phyloP scores from a whole-genome alignment of 306 rosid species.

The Rosa lucieae region DNA sequence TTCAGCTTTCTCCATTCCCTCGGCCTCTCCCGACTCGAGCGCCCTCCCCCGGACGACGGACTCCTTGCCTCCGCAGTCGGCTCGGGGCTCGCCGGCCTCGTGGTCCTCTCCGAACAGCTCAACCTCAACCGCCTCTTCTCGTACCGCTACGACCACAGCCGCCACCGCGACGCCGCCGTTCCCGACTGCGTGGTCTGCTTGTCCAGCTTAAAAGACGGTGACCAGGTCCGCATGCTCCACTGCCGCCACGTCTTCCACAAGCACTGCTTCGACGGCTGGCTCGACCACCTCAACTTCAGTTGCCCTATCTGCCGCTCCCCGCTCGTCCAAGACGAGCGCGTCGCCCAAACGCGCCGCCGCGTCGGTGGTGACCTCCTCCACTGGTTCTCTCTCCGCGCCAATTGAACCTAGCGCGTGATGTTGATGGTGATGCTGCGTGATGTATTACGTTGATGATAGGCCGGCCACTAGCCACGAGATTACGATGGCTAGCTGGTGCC shows the following conservation, averaged over 20 bases:
- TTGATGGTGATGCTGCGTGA: neutral
- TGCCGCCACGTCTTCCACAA: slow-evolving; percentile 86
- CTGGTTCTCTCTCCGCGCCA: slow-evolving; percentile 60
- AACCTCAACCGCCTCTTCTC: slow-evolving; percentile 43
- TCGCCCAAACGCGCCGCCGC: slow-evolving; percentile 44
- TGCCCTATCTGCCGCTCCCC: slow-evolving; percentile 87
- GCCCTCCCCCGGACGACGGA: slow-evolving; percentile 34
- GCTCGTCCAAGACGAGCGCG: slow-evolving; percentile 50
- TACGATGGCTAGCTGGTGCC: slow-evolving; percentile 12
- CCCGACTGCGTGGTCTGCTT: slow-evolving; percentile 68
- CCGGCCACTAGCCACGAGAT: slow-evolving; percentile 11
- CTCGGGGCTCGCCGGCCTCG: slow-evolving; percentile 63
- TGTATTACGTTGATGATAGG: neutral
- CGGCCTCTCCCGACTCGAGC: slow-evolving; percentile 38
- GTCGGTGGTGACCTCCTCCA: slow-evolving; percentile 49
- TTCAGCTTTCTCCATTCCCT: slow-evolving; percentile 40
- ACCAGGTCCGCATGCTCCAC: slow-evolving; percentile 63
- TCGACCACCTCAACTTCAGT: slow-evolving; percentile 64
- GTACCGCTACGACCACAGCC: slow-evolving; percentile 20
- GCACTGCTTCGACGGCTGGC: slow-evolving; percentile 82
- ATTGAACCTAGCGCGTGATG: slow-evolving; percentile 3
- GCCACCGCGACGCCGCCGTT: neutral
- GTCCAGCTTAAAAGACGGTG: slow-evolving; percentile 45
- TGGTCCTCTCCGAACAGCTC: slow-evolving; percentile 76
- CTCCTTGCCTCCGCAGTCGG: slow-evolving; percentile 42